Percentiles rank a stretch among this genome's conserved stretches.
phyloP scores from a whole-genome alignment of 371 early-diverging fungal species.

The Mucor mucedo region DNA sequence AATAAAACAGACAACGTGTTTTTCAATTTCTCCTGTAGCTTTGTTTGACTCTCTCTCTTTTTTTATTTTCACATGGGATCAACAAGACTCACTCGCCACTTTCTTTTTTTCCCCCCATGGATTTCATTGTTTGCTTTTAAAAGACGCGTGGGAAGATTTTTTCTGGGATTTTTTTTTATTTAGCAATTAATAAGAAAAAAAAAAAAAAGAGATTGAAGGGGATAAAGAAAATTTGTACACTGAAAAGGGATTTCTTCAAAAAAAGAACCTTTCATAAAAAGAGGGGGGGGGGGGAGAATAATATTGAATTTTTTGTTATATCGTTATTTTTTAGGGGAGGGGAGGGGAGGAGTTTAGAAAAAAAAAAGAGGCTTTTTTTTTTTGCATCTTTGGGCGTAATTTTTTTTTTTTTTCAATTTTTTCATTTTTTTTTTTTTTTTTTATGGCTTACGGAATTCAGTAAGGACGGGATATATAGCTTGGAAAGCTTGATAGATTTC shows the following conservation, averaged over 20 bases:
- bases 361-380: conserved; percentile 8
- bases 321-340: no score
- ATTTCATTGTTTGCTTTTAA: no score
- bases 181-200: no score
- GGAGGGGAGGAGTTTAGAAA: background rate
- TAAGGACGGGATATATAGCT: conserved; percentile 99
- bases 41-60: no score
- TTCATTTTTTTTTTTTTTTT: conserved; percentile 15
- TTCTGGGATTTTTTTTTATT: no score
- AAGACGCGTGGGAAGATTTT: background rate
- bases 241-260: background rate
- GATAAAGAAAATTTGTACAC: no score
- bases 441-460: conserved; percentile 83
- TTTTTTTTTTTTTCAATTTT: conserved; percentile 4
- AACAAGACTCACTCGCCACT: background rate
- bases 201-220: no score
- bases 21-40: no score
- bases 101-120: background rate
- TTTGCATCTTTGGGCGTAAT: no score
- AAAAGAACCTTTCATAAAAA: background rate
- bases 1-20: no score
- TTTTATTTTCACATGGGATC: no score
- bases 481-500: conserved; percentile 99
- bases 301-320: background rate
- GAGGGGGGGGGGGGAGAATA: conserved; percentile 3